phyloP scores from a whole-genome alignment of 2,329 filamentous ascomycete species.

The Diaporthe longicolla region DNA sequence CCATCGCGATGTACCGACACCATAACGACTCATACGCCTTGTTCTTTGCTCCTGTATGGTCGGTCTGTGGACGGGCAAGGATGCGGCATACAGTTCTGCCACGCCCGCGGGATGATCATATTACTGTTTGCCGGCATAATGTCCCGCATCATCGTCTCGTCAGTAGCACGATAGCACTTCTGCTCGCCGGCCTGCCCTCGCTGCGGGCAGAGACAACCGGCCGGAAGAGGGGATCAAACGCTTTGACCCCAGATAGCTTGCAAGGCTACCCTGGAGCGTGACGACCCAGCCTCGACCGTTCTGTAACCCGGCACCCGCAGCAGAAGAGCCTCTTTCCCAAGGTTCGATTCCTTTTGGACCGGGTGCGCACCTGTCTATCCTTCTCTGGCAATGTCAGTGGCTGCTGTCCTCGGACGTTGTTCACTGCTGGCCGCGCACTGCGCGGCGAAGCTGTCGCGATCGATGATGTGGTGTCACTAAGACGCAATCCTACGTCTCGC shows the following conservation, averaged over 20 bases:
- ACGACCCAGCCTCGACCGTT: conserved; percentile 16
- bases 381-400: background rate
- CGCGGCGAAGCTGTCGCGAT: conserved; percentile 9
- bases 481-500: conserved; percentile 9
- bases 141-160: conserved; percentile 18
- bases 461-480: conserved; percentile 18
- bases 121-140: conserved; percentile 21
- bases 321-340: background rate
- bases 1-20: conserved; percentile 29
- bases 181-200: conserved; percentile 12
- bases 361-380: conserved; percentile 9
- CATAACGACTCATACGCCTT: conserved; percentile 15
- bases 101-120: conserved; percentile 24
- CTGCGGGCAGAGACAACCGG: background rate
- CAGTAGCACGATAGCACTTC: background rate
- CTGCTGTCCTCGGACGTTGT: background rate
- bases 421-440: conserved; percentile 2
- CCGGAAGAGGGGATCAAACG: conserved; percentile 29
- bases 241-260: conserved; percentile 14
- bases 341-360: background rate
- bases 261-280: conserved; percentile 34
- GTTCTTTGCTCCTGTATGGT: conserved; percentile 22
- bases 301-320: conserved; percentile 2
- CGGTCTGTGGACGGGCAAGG: background rate
- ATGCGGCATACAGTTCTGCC: conserved; percentile 16